Evolutionary conservation across 371 early-diverging fungal genomes (phyloP).

Genomic region (Apophysomyces sp.): DNA sequence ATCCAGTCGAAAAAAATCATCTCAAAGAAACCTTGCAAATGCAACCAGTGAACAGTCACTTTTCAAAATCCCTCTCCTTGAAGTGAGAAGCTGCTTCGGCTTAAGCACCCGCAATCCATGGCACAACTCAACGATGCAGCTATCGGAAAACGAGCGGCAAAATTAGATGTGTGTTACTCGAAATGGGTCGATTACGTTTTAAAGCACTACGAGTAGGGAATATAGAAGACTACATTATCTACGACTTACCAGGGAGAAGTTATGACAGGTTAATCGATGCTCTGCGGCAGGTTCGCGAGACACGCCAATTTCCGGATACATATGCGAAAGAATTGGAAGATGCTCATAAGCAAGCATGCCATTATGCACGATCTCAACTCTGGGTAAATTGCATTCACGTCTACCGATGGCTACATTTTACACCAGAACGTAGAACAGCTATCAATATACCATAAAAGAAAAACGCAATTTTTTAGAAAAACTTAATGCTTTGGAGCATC

Average conservation of each 20-base stretch:
- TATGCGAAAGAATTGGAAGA: background rate
- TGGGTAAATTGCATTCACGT: background rate
- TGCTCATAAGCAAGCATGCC: background rate
- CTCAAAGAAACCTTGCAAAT: no score
- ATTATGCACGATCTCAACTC: background rate
- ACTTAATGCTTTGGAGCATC: background rate
- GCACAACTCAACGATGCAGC: background rate
- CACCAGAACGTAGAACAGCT: background rate
- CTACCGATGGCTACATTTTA: no score
- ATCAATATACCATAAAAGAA: background rate
- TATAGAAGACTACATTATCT: background rate
- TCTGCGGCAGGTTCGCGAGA: constrained; percentile 1
- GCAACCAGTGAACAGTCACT: no score
- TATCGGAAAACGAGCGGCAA: background rate
- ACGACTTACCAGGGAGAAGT: background rate
- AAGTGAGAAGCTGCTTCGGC: background rate
- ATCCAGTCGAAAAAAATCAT: no score
- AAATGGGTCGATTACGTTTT: background rate
- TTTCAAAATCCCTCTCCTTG: no score
- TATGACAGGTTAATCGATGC: background rate
- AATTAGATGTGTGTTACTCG: background rate
- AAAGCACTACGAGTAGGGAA: background rate
- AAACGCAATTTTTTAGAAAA: background rate
- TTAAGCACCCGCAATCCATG: background rate
- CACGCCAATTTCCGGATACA: background rate